Percentiles rank a stretch among this genome's conserved stretches.
phyloP scores from a whole-genome alignment of 1,139 yeast genomes.

The Nakaseomyces glabratus region DNA sequence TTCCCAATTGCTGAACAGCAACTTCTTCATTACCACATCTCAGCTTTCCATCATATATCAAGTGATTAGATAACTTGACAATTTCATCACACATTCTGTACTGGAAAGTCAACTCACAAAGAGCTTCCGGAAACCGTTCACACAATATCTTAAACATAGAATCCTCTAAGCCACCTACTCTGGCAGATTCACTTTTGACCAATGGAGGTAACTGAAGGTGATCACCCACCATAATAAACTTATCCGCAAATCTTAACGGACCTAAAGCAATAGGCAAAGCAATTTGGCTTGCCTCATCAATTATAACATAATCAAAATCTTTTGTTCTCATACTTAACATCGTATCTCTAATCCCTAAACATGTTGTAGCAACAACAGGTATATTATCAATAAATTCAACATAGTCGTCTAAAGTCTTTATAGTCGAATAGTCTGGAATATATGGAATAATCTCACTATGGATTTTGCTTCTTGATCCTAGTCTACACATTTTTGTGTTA shows the following conservation, averaged over 20 bases:
- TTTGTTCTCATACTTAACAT: slow-evolving; percentile 39
- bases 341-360: slow-evolving; percentile 67
- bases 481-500: slow-evolving; percentile 44
- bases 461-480: slow-evolving; percentile 50
- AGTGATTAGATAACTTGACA: slow-evolving; percentile 69
- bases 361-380: slow-evolving; percentile 79
- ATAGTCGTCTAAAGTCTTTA: slow-evolving; percentile 41
- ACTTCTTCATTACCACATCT: slow-evolving; percentile 65
- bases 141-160: slow-evolving; percentile 71
- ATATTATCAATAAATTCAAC: slow-evolving; percentile 43
- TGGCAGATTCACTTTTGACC: slow-evolving; percentile 52
- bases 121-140: slow-evolving; percentile 60
- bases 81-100: slow-evolving; percentile 90
- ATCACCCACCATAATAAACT: slow-evolving; percentile 87
- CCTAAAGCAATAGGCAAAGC: slow-evolving; percentile 87
- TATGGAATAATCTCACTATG: slow-evolving; percentile 53
- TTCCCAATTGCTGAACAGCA: slow-evolving; percentile 43
- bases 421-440: slow-evolving; percentile 39
- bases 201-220: slow-evolving; percentile 87
- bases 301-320: slow-evolving; percentile 80
- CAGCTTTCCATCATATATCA: slow-evolving; percentile 67
- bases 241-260: slow-evolving; percentile 68
- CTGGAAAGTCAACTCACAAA: slow-evolving; percentile 69
- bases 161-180: slow-evolving; percentile 55
- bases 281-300: slow-evolving; percentile 95